Evolutionary conservation across 1,284 basidiomycete species (phyloP).

Genomic region (Boletus holoroseus): DNA sequence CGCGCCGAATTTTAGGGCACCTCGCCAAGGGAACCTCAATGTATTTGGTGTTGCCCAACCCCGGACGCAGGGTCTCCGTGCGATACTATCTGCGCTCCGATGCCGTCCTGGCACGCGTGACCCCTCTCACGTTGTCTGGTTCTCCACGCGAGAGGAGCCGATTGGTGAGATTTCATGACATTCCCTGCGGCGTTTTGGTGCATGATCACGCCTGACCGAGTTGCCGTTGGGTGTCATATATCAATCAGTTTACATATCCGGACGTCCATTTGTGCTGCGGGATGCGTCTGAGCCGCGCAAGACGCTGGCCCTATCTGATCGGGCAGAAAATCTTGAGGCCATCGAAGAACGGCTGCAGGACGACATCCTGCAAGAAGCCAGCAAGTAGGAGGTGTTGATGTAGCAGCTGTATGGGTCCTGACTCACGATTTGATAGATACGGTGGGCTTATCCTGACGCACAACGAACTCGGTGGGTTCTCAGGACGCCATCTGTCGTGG

Average conservation of each 20-base stretch:
- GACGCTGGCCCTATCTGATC: constrained; percentile 80
- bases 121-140: constrained; percentile 74
- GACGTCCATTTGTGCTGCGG: constrained; percentile 92
- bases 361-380: constrained; percentile 89
- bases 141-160: constrained; percentile 80
- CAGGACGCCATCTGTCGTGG: background rate
- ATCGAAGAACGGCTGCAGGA: constrained; percentile 89
- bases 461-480: constrained; percentile 68
- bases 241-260: constrained; percentile 75
- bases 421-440: constrained; percentile 46
- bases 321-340: constrained; percentile 91
- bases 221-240: background rate
- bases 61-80: constrained; percentile 86
- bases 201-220: background rate
- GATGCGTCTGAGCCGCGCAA: constrained; percentile 83
- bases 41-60: constrained; percentile 96
- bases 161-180: constrained; percentile 47
- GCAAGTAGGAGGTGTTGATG: constrained; percentile 44
- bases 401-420: background rate
- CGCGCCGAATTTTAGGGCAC: constrained; percentile 92
- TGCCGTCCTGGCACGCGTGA: constrained; percentile 63
- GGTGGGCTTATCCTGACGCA: constrained; percentile 93
- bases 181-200: background rate
- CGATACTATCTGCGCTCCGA: constrained; percentile 83
- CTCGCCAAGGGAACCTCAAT: constrained; percentile 70